Base-by-base conservation (phyloP, 2,329 filamentous ascomycete species). In the Exutisphaerella laricina region DNA sequence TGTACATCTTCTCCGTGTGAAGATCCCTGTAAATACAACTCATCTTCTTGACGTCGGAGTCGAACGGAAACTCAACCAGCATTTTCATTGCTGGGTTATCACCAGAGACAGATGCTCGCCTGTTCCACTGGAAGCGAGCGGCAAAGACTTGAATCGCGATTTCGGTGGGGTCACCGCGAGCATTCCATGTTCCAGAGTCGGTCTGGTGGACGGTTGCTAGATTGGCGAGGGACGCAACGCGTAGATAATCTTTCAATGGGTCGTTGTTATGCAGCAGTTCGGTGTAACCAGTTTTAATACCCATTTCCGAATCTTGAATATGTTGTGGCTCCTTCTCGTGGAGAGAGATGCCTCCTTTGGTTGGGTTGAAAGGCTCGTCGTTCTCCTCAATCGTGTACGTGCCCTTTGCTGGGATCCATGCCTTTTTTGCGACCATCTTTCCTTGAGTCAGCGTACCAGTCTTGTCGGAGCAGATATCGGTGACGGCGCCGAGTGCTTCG, bases 61-160 rank as follows among this genome's bases (percentile, higher is more conserved):
- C 83, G 50, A 87, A 88, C 0, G 82, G 83, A 45, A 83, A 85
- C 54, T 87, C 84, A 1, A 79, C 77, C 17, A 80, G 65, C 51
- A 82, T 70, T 14, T 66, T 68, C 78, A 78, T 82, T 20, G 68
- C 55, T 18, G 57, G 56, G 22, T 57, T 48, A 22, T 57, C 54
- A 13, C 56, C 57, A 25, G 50, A 43, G 9, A 52, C 48, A n/a
- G 55, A 58, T 14, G 48, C 52, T 17, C 56, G 49, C 28, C 57
- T 43, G 41, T 60, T 60, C 53, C 57, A 59, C 17, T 56, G 51
- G 58, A 87, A 87, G 9, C 83, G 77, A 30, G 75, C 77, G 6
- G 81, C 80, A 57, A 87, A 85, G 0, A 87, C 83, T 53, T 86
- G 82, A 33, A 87, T 83, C 1, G 83, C 82, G 47, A 87, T 84